Base-by-base conservation (phyloP, 768 basidiomycete genomes). In the Boletus vinaceobasis region DNA sequence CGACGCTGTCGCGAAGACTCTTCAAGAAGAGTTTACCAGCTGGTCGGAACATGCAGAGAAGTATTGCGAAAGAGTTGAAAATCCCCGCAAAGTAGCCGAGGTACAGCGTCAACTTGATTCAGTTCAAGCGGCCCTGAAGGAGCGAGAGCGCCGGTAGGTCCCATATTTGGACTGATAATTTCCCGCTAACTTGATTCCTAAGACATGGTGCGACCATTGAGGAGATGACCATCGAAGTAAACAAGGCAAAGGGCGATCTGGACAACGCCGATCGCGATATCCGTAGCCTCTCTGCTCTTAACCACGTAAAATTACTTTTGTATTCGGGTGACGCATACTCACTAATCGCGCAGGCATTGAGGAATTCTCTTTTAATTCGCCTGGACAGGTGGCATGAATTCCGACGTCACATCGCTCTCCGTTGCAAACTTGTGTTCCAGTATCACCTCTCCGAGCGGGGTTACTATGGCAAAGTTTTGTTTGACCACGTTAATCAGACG, bases 391-490 rank as follows among this genome's bases (percentile, higher is more conserved):
- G 96, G 95, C 82, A 89, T 52, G 85, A 90, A 52, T 95, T 95
- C 77, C 83, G 95, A 48, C 79, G 84, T 10, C 88, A 92, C 63
- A 94, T 94, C 59, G 88, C 93, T n/a, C 75, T 93, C 29, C 84
- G 91, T 15, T 89, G 90, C 83, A 86, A 90, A 64, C 75, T 86
- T 29, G 83, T 88, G 38, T 97, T 98, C 75, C 79, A 83, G 19
- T 85, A 79, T 62, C 86, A 95, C 68, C 83, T 97, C 19, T 84
- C 85, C 13, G 82, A 87, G 58, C 89, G 97, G 63, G 92, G 90
- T 7, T 94, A 93, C 75, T 89, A 82, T 59, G 94, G 94, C 52
- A 91, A 93, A 70, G 85, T 98, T 19, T 67, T 88, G 14, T 96
- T 98, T 65, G 83, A 96, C 62, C 96, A 98, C 65, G 71, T 74